Percentiles rank a stretch among this genome's conserved stretches.
These are phyloP conservation scores for Eimeria praecox DNA, from an alignment of 169 alveolate genomes.

Conservation along the genomic window DNA sequence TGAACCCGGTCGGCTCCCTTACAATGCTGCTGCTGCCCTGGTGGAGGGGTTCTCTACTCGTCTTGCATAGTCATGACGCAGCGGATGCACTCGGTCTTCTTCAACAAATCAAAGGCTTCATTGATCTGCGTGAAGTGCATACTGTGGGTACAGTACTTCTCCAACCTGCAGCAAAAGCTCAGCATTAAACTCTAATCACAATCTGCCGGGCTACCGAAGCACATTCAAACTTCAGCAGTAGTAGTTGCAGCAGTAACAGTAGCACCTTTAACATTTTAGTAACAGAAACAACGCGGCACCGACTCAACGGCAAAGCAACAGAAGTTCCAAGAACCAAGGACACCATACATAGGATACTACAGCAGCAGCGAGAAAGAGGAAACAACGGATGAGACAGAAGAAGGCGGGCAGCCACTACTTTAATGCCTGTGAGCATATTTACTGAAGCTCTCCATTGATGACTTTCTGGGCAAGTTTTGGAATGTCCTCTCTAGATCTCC, in stretches of 20 bases:
- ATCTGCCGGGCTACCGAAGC: not conserved
- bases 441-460: constrained; percentile 71
- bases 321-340: not conserved
- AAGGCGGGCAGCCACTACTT: not conserved
- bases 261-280: not conserved
- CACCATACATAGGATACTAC: not conserved
- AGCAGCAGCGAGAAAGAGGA: not conserved
- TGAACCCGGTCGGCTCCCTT: not conserved
- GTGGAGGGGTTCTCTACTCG: not conserved
- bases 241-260: not conserved
- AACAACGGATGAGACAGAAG: not conserved
- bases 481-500: constrained; percentile 90
- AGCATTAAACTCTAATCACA: not conserved
- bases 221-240: not conserved
- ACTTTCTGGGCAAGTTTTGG: constrained; percentile 90
- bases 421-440: not conserved
- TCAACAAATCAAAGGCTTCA: constrained; percentile 73
- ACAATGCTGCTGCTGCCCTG: not conserved
- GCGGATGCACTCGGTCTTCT: constrained; percentile 64
- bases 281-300: not conserved
- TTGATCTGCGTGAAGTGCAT: constrained; percentile 70
- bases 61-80: constrained; percentile 54
- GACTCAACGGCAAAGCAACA: not conserved
- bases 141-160: constrained; percentile 74
- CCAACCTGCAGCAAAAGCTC: constrained; percentile 48